Base-by-base conservation (phyloP, 192 early-diverging fungal genomes). In the Backusella sp. region DNA sequence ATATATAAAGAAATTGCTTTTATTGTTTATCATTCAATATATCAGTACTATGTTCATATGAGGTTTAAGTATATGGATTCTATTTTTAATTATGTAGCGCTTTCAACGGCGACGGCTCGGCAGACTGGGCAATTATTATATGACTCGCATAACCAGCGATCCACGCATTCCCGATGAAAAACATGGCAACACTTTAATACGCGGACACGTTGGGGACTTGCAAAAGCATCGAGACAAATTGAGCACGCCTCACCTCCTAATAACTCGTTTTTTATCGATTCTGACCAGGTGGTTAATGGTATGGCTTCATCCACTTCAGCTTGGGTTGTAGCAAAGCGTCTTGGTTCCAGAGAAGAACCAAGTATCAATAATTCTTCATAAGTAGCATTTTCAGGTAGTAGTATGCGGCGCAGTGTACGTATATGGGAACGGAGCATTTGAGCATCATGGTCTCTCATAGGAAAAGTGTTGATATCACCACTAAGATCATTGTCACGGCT, bases 91-190 rank as follows among this genome's bases (percentile, higher is more conserved):
- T 39, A 39, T 39, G 11, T 70, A 6, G 42, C 9, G 3, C 39
- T 42, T 44, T 70, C 35, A 23, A 71, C 86, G n/a, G 86, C 83
- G 8, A 83, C 81, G 26, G 83, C 75, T 49, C 88, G 76, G 74
- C 88, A 89, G 21, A 89, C 88, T 15, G 88, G 88, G 69, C 88
- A 89, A 21, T 82, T 75, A 59, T 86, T 82, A 15, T 79, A 77
- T 32, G 81, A 78, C 76, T 88, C 78, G 4, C 84, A 72, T 12
- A 89, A 76, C 88, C 88, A 89, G 14, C 73, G 79, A 69, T 88
- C 88, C 37, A 89, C 84, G 70, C 88, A 89, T 6, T 77, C 82
- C 26, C 75, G 70, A 72, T 89, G 88, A 70, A 86, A 89, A 53
- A 84, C 85, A 53, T 89, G 86, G 19, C 77, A 78, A 66, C 88